Percentiles rank a stretch among this genome's conserved stretches.
Evolutionary conservation across 2,329 filamentous ascomycete genomes (phyloP).

Genomic region (Nannizzia gypsea): DNA sequence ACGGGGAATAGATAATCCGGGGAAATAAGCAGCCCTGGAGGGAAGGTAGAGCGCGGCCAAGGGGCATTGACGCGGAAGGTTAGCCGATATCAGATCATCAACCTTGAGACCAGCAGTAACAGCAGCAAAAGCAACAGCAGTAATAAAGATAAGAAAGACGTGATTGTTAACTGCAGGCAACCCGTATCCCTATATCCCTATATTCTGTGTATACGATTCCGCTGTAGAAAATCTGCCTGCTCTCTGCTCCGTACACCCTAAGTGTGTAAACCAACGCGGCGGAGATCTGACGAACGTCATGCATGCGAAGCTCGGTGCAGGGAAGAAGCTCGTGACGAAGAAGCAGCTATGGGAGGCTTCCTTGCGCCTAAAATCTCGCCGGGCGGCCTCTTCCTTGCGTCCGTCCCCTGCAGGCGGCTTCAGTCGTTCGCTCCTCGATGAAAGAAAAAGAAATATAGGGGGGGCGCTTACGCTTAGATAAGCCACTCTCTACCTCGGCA

Average conservation of each 20-base stretch:
- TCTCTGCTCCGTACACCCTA: no score
- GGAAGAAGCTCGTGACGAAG: neutral
- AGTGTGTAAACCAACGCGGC: no score
- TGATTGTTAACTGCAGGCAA: no score
- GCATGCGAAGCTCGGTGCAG: neutral
- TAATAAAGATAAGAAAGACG: neutral
- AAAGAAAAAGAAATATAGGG: neutral
- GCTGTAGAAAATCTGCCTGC: no score
- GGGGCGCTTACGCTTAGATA: neutral
- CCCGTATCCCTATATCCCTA: no score
- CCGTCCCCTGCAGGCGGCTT: no score
- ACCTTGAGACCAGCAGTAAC: neutral
- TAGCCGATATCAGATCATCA: neutral
- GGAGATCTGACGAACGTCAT: neutral
- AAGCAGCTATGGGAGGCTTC: neutral
- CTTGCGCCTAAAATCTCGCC: neutral
- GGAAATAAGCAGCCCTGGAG: neutral
- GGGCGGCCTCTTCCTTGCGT: neutral
- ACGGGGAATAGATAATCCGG: neutral
- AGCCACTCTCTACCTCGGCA: conserved; percentile 1
- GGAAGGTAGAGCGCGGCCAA: neutral
- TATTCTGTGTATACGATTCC: no score
- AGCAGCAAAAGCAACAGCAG: neutral
- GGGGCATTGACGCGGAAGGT: neutral
- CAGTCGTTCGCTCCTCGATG: no score